Percentiles rank a stretch among this genome's conserved stretches.
These are phyloP conservation scores for Polysphondylium violaceum DNA, from an alignment of 78 protist genomes.

Conservation along the genomic window DNA sequence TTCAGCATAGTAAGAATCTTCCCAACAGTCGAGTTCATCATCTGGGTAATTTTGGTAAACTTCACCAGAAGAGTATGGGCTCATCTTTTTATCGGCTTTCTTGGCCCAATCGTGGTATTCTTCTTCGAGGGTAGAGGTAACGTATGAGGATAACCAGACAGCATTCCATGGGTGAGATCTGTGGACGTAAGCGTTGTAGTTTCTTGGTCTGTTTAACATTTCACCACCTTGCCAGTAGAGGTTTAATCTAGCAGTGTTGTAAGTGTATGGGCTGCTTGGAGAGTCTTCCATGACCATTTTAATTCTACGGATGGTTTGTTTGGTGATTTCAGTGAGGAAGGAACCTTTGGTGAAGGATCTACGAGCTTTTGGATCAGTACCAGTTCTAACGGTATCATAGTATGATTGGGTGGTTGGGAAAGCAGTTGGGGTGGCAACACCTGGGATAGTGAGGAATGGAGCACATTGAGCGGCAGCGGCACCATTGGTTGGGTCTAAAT, in stretches of 20 bases:
- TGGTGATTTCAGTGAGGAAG: conserved; percentile 9
- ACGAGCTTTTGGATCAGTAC: conserved; percentile 70
- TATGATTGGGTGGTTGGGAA: neutral
- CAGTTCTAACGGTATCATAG: conserved; percentile 40
- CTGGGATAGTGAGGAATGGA: conserved; percentile 8
- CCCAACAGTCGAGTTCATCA: conserved; percentile 43
- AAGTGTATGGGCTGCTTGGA: conserved; percentile 28
- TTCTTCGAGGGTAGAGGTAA: neutral
- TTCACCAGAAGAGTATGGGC: conserved; percentile 16
- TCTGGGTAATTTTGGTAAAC: conserved; percentile 80
- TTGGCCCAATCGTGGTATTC: conserved; percentile 36
- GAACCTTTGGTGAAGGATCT: conserved; percentile 47
- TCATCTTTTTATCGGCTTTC: conserved; percentile 4
- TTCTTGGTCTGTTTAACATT: conserved; percentile 17
- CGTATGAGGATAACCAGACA: conserved; percentile 25
- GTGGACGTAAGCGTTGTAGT: conserved; percentile 38
- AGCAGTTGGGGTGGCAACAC: conserved; percentile 4
- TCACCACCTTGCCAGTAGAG: conserved; percentile 72
- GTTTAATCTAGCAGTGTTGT: conserved; percentile 57
- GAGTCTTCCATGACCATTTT: conserved; percentile 18
- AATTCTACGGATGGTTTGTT: neutral
- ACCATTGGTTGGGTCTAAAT: no score
- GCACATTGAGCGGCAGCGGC: neutral
- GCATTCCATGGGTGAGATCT: conserved; percentile 75
- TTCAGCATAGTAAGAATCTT: conserved; percentile 43